phyloP scores from a whole-genome alignment of 2,329 filamentous ascomycete genomes.

The Ceratocystis destructans region DNA sequence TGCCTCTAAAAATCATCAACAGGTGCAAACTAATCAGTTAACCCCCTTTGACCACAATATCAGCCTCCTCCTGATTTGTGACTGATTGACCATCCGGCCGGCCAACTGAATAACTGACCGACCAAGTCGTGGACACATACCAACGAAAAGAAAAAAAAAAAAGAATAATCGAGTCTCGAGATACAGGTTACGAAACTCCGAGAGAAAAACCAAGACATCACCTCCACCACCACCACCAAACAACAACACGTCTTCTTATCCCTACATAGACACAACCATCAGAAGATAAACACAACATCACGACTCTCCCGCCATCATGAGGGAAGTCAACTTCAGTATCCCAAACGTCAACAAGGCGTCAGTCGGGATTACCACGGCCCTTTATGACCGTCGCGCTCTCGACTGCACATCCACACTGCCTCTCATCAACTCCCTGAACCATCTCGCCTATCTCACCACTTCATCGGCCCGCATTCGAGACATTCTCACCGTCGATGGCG shows the following conservation, averaged over 20 bases:
- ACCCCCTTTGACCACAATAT: neutral
- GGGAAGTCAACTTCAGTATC: conserved; percentile 99
- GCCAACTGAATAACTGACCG: neutral
- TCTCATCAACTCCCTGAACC: conserved; percentile 96
- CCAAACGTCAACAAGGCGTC: conserved; percentile 99
- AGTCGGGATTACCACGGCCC: conserved; percentile 92
- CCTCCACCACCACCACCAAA: neutral
- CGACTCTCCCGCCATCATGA: conserved; percentile 50
- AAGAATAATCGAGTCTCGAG: neutral
- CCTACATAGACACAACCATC: neutral
- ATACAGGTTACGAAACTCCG: neutral
- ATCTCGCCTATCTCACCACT: conserved; percentile 94
- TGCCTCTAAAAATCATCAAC: neutral
- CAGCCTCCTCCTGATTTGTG: neutral
- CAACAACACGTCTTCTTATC: neutral
- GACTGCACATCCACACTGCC: conserved; percentile 97
- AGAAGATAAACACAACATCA: neutral
- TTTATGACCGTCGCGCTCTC: conserved; percentile 92
- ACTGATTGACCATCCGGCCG: neutral
- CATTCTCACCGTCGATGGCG: conserved; percentile 96
- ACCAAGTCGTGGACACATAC: neutral
- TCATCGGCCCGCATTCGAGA: conserved; percentile 95
- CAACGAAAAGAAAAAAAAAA: neutral
- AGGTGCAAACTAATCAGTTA: neutral
- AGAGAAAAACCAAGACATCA: neutral